Evolutionary conservation across 140 eudicot species (phyloP).

Genomic region (Flaveria floridana): DNA sequence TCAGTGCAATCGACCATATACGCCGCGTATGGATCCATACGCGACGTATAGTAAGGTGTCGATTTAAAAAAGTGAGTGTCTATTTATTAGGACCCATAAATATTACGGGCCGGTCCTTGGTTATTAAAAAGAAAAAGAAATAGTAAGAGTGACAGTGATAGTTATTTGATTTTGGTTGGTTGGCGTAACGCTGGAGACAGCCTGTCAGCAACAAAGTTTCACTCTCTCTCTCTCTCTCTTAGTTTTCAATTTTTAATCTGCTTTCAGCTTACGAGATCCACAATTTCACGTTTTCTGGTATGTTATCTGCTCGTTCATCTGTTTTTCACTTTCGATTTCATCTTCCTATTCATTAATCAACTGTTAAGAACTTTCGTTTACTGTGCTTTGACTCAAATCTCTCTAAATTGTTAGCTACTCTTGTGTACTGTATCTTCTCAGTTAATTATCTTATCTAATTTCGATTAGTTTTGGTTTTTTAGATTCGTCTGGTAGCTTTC

Average conservation of each 20-base stretch:
- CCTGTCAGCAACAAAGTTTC: constrained; percentile 79
- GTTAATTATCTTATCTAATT: neutral
- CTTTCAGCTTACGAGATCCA: constrained; percentile 34
- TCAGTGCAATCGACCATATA: no score
- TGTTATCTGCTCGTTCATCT: constrained; percentile 17
- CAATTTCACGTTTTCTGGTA: constrained; percentile 29
- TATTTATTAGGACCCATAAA: no score
- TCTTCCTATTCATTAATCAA: neutral
- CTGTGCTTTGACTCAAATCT: constrained; percentile 3
- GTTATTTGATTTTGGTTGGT: constrained; percentile 24
- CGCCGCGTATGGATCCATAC: no score
- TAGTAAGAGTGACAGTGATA: neutral
- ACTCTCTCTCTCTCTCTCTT: constrained; percentile 29
- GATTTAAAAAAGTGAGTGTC: no score
- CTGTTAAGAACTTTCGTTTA: neutral
- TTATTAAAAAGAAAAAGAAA: no score
- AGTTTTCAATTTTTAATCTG: constrained; percentile 25
- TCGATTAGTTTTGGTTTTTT: neutral
- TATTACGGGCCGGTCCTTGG: no score
- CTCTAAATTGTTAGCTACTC: neutral
- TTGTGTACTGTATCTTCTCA: neutral
- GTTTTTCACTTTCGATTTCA: constrained; percentile 1
- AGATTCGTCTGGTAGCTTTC: neutral
- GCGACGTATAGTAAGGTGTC: no score
- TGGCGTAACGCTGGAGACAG: constrained; percentile 90